Evolutionary conservation across 495 filamentous ascomycete species (phyloP).

Genomic region (Penicillium pulvis): DNA sequence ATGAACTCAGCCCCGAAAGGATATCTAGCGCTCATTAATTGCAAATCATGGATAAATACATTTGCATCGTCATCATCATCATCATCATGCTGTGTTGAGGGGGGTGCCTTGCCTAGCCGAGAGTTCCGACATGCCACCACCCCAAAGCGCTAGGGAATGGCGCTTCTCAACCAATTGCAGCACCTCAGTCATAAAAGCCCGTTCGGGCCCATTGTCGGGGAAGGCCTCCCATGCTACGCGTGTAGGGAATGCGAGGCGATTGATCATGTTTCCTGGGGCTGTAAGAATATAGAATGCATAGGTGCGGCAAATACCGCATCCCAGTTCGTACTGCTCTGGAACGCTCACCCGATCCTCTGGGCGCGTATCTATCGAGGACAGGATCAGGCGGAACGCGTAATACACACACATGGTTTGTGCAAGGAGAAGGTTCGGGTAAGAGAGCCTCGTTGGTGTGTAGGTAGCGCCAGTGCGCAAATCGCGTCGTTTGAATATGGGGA

Average conservation of each 20-base stretch:
- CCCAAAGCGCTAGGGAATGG: constrained; percentile 45
- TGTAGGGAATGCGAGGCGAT: constrained; percentile 46
- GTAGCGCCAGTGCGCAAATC: constrained; percentile 42
- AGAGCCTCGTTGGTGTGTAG: constrained; percentile 37
- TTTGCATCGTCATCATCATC: constrained; percentile 4
- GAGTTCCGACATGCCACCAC: constrained; percentile 43
- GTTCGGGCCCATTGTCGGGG: constrained; percentile 40
- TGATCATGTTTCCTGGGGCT: constrained; percentile 50
- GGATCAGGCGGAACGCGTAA: constrained; percentile 37
- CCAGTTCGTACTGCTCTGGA: constrained; percentile 41
- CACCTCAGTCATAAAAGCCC: constrained; percentile 40
- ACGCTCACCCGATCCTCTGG: constrained; percentile 36
- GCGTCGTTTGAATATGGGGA: constrained; percentile 44
- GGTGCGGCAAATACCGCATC: constrained; percentile 45
- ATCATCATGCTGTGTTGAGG: constrained; percentile 10
- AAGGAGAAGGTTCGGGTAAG: constrained; percentile 44
- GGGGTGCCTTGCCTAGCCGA: constrained; percentile 34
- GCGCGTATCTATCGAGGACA: constrained; percentile 43
- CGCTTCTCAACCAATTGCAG: constrained; percentile 44
- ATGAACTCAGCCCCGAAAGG: constrained; percentile 3
- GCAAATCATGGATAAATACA: neutral
- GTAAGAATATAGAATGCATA: constrained; percentile 45
- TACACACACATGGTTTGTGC: constrained; percentile 50
- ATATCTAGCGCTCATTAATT: constrained; percentile 12
- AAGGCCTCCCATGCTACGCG: constrained; percentile 49